Percentiles rank a stretch among this genome's conserved stretches.
Evolutionary conservation across 805 yeast genomes (phyloP).

Genomic region (Pichia membranifaciens): DNA sequence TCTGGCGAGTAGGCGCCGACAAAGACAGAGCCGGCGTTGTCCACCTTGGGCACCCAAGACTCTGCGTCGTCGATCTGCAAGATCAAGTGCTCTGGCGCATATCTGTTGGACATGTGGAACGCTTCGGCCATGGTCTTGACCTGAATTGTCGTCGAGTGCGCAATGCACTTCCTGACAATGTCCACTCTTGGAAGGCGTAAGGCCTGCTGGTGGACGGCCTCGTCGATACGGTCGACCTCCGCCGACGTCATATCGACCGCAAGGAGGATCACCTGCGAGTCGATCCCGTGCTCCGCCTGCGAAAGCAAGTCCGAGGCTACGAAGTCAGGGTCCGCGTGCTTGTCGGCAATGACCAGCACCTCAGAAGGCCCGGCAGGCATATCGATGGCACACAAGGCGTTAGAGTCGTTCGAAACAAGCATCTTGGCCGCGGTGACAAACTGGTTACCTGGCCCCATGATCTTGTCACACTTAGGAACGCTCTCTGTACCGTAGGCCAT

Average conservation of each 20-base stretch:
- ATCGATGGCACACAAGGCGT: constrained; percentile 92
- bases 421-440: constrained; percentile 99
- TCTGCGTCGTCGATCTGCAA: constrained; percentile 81
- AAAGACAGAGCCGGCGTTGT: constrained; percentile 93
- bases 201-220: constrained; percentile 83
- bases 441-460: constrained; percentile 98
- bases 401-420: constrained; percentile 93
- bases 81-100: constrained; percentile 98
- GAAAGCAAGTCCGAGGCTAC: constrained; percentile 95
- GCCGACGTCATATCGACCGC: constrained; percentile 64
- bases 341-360: constrained; percentile 92
- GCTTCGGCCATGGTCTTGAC: constrained; percentile 75
- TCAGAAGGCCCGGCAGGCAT: constrained; percentile 99
- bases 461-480: constrained; percentile 91
- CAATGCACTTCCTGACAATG: constrained; percentile 85
- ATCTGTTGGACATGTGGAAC: constrained; percentile 75
- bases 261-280: constrained; percentile 90
- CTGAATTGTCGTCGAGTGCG: constrained; percentile 77
- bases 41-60: constrained; percentile 62
- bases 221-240: constrained; percentile 65
- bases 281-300: constrained; percentile 98
- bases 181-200: constrained; percentile 81
- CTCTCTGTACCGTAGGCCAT: constrained; percentile 97
- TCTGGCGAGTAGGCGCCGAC: constrained; percentile 97
- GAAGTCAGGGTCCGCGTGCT: constrained; percentile 82